Evolutionary conservation across 2,329 filamentous ascomycete genomes (phyloP), one percentile per base, ranked within the genome.

Genomic region (Aspergillus melleus): DNA sequence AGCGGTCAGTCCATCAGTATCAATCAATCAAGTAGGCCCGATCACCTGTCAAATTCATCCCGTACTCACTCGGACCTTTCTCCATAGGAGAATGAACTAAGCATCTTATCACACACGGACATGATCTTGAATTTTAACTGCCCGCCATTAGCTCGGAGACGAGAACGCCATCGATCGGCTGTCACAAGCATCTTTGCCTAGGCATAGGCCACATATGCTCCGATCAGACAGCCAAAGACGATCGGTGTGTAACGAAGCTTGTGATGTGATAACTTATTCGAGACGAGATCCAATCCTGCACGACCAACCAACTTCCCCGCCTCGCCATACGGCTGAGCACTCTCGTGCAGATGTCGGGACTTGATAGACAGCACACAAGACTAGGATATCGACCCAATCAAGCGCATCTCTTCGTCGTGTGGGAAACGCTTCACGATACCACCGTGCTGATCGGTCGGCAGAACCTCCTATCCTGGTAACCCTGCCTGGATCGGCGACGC

Each of bases 381-480:
- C 22, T 20, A 16, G 19, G 10, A 22, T 12, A 20, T 4, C 44
- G 44, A 47, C 44, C 42, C 52, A 52, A 54, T 55, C 36, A 51
- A 32, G 12, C 3, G 19, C 44, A 47, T 14, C 19, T 20, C 8
- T 24, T 14, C 44, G 10, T 47, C 11, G 6, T 8, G 19, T 20
- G 22, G 44, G 20, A 6, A 47, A 29, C 6, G 26, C 9, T 9
- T 29, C 26, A 29, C 9, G 19, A 47, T 24, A 20, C 9, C 44
- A 47, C 44, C 8, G 4, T 22, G 61, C 55, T 58, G 61, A 65
- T 67, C 65, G 30, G 42, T 64, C 57, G 52, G 52, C 44, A 32
- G 51, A 50, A 65, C 56, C 54, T 44, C 64, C 58, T 57, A 50
- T 65, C 57, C 14, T 58, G 57, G 54, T 58, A 61, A 29, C 19